Evolutionary conservation across 176 grass and related monocot species (phyloP).

Genomic region (Themeda triandra): DNA sequence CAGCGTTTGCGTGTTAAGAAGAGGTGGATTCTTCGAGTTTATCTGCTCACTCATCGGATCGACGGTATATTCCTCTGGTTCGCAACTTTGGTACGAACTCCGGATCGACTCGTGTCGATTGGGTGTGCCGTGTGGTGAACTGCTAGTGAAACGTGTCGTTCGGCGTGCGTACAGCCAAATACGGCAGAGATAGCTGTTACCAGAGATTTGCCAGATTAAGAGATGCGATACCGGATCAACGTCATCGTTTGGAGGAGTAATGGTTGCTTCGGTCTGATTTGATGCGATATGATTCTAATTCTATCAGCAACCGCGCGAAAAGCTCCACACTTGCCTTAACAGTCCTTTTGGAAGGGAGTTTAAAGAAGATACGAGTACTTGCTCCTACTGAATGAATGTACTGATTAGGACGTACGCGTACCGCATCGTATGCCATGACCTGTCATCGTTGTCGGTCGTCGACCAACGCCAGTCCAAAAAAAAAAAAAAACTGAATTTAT

Average conservation of each 20-base stretch:
- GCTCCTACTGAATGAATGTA: too few species aligned
- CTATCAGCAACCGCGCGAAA: background rate
- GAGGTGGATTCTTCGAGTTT: background rate
- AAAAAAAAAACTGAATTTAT: background rate
- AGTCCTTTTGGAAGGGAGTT: background rate
- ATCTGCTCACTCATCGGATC: background rate
- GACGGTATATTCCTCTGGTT: background rate
- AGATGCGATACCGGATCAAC: background rate
- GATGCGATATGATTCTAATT: background rate
- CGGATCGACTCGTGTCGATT: background rate
- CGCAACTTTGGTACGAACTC: too few species aligned
- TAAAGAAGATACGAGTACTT: background rate
- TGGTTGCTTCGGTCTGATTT: background rate
- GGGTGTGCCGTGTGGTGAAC: background rate
- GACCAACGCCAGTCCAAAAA: background rate
- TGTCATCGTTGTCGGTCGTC: background rate
- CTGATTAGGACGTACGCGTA: background rate
- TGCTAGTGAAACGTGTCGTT: background rate
- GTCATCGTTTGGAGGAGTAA: background rate
- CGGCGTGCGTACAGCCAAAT: background rate
- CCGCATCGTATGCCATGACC: background rate
- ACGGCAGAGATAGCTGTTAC: background rate
- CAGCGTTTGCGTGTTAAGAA: background rate
- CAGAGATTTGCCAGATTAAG: background rate
- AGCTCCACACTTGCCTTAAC: background rate